Base-by-base conservation (phyloP, 2,329 filamentous ascomycete genomes). In the Aspergillus latus region DNA sequence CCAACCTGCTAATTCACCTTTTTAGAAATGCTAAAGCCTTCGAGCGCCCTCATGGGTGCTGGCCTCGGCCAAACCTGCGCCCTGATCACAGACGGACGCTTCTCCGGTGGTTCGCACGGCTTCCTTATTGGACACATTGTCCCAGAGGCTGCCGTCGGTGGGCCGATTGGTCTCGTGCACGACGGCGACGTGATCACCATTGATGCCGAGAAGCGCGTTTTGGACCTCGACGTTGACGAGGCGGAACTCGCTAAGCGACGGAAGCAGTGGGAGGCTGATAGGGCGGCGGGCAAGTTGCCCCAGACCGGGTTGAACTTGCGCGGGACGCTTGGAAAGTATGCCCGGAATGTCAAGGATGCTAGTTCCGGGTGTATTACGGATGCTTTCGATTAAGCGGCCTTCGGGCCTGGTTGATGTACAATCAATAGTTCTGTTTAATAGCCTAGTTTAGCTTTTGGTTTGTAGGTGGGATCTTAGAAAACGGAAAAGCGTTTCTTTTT, bases 111-210 rank as follows among this genome's bases (percentile, higher is more conserved):
- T 51, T 88, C 84, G 59, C 90, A 94, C 81, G 90, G 90, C 39
- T 94, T 94, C 82, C 78, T 94, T 64, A 93, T 94, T 66, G 90
- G 90, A 1, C 90, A 94, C 75, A 88, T 96, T 60, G 90, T 92
- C 40, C 91, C 91, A 28, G 91, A 96, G 76, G 91, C 91, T 7
- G 87, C 90, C 69, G 89, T 89, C 62, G 91, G 91, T 49, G 91
- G 91, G 0, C 91, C 91, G 2, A 94, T 96, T 60, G 91, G 84
- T 11, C 81, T 96, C 9, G 88, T 94, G n/a, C 73, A 83, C 64
- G 87, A 96, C 64, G 91, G 91, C 28, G 91, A 96, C 70, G 81
- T 81, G 56, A 88, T 96, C 63, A 84, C 86, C 48, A 95, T 96
- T 58, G 90, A 96, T 67, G 89, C 91, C 0, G 88, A 92, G 72